Evolutionary conservation across 345 rosid genomes (phyloP).

Genomic region (Nephelium lappaceum): DNA sequence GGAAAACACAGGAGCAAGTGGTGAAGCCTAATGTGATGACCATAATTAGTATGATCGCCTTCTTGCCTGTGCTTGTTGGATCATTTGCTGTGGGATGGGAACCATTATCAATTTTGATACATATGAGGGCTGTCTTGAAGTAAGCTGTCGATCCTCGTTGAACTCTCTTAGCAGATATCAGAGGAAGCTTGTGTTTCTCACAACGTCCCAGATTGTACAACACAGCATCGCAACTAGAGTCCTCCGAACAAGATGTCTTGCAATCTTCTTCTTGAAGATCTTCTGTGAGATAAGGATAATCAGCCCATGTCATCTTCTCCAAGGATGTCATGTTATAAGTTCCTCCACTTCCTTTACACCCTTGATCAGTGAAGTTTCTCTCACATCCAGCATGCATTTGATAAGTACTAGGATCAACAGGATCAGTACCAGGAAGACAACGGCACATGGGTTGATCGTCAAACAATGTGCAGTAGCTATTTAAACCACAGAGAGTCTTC

Average conservation of each 20-base stretch:
- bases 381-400: background rate
- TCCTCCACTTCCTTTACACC: background rate
- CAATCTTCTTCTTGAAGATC: background rate
- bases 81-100: too few relatives aligned
- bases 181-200: background rate
- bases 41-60: too few relatives aligned
- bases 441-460: background rate
- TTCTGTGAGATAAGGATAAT: background rate
- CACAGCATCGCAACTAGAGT: background rate
- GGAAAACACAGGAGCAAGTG: too few relatives aligned
- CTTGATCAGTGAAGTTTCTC: background rate
- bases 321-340: background rate
- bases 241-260: background rate
- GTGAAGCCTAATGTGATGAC: too few relatives aligned
- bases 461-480: background rate
- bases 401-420: background rate
- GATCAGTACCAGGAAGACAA: background rate
- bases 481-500: background rate
- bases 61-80: too few relatives aligned
- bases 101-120: too few relatives aligned
- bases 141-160: too few relatives aligned
- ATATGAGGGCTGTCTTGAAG: too few relatives aligned
- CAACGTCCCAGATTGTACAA: background rate
- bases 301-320: background rate
- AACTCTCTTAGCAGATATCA: background rate